Evolutionary conservation across 1,284 basidiomycete species (phyloP).

Genomic region (Apiotrichum siamense): DNA sequence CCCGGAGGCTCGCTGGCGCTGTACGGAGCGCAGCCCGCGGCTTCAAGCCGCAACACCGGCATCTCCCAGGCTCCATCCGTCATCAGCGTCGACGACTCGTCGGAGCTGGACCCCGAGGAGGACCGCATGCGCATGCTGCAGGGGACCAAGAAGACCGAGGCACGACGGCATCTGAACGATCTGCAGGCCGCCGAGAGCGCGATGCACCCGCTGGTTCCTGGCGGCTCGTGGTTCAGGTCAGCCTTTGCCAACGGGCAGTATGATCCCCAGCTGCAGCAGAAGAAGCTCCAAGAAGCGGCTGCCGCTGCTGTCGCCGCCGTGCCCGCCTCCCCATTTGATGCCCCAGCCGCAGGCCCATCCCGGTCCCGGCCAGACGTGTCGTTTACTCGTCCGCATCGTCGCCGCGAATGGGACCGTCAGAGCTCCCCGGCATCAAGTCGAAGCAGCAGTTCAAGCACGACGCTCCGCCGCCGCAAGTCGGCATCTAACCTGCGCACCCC

Average conservation of each 20-base stretch:
- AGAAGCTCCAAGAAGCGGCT: too few species aligned
- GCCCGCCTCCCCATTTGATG: neutral
- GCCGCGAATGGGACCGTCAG: neutral
- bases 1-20: neutral
- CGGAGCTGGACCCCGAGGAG: neutral
- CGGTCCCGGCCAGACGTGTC: neutral
- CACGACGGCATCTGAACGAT: slow-evolving; percentile 10
- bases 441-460: neutral
- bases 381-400: neutral
- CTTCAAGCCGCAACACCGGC: too few species aligned
- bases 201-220: neutral
- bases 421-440: neutral
- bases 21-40: too few species aligned
- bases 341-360: neutral
- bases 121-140: neutral
- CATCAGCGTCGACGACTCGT: slow-evolving; percentile 1
- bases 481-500: neutral
- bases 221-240: neutral
- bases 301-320: too few species aligned
- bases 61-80: too few species aligned
- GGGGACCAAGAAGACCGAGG: neutral
- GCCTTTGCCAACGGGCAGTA: slow-evolving; percentile 1
- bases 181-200: neutral
- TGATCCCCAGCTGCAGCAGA: too few species aligned
- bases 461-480: too few species aligned